phyloP scores from a whole-genome alignment of 2,329 filamentous ascomycete genomes.

The Colletotrichum horii region DNA sequence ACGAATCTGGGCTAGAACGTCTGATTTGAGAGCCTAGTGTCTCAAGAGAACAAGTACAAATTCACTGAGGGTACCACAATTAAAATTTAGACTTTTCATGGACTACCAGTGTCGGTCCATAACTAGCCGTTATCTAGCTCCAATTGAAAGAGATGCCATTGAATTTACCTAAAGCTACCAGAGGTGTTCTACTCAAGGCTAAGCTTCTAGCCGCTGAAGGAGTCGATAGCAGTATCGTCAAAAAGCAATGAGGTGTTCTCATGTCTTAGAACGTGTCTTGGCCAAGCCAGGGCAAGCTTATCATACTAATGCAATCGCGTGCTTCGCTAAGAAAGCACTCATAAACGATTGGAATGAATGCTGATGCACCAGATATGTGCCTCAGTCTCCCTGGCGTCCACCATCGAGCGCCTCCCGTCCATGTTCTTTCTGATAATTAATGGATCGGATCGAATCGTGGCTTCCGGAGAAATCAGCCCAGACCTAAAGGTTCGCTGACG shows the following conservation, averaged over 20 bases:
- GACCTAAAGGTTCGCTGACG: not conserved
- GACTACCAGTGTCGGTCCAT: not conserved
- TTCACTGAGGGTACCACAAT: not conserved
- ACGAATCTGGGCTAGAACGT: not conserved
- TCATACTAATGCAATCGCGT: not conserved
- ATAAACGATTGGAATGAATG: not conserved
- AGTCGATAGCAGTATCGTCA: not conserved
- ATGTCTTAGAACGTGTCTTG: fast-evolving
- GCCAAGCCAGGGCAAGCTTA: fast-evolving
- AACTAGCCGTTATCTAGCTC: not conserved
- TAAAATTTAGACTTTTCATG: fast-evolving
- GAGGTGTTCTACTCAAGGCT: not conserved
- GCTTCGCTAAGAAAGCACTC: not conserved
- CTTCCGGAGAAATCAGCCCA: not conserved
- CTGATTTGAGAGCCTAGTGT: not conserved
- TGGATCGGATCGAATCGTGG: not conserved
- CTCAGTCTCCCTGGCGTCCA: not conserved
- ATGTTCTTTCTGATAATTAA: not conserved
- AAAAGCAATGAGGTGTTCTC: not conserved
- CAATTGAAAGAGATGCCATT: not conserved
- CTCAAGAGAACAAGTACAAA: not conserved
- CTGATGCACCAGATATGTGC: not conserved
- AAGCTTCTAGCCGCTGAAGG: not conserved
- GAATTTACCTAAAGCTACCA: not conserved
- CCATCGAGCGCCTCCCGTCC: not conserved